phyloP scores from a whole-genome alignment of 768 basidiomycete genomes.

The Lentinus brumalis region DNA sequence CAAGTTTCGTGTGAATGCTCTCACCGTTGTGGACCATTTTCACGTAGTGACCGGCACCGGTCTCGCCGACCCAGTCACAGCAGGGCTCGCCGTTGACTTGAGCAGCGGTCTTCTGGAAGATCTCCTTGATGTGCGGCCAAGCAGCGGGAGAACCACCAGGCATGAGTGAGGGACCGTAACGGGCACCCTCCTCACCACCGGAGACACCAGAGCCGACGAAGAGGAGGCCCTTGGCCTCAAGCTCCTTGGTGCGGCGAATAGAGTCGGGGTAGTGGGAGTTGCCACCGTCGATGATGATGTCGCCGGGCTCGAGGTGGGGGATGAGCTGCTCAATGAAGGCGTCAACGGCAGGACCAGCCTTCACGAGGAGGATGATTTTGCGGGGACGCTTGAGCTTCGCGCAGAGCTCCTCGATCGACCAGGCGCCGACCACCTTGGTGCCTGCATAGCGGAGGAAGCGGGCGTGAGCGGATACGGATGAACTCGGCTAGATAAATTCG shows the following conservation, averaged over 20 bases:
- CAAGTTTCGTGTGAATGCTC: constrained; percentile 25
- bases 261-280: constrained; percentile 99
- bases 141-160: constrained; percentile 94
- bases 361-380: constrained; percentile 98
- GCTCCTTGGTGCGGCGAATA: constrained; percentile 90
- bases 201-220: constrained; percentile 99
- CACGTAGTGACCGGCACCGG: constrained; percentile 96
- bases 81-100: constrained; percentile 95
- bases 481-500: constrained; percentile 17
- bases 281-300: constrained; percentile 99
- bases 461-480: constrained; percentile 25
- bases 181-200: constrained; percentile 98
- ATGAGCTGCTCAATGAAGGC: constrained; percentile 89
- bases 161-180: constrained; percentile 97
- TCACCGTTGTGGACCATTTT: constrained; percentile 99
- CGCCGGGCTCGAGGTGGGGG: constrained; percentile 90
- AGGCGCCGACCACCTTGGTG: constrained; percentile 93
- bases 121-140: constrained; percentile 96
- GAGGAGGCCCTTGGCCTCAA: constrained; percentile 92
- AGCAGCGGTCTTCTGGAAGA: constrained; percentile 98
- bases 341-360: constrained; percentile 96
- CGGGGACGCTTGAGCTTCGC: constrained; percentile 93
- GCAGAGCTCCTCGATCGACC: constrained; percentile 88
- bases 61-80: constrained; percentile 99
- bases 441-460: constrained; percentile 48